A percentile compares a stretch with the other conserved stretches of the same genome.
Conservation (phyloP, 306 rosid genomes). For the Corylus heterophylla region DNA sequence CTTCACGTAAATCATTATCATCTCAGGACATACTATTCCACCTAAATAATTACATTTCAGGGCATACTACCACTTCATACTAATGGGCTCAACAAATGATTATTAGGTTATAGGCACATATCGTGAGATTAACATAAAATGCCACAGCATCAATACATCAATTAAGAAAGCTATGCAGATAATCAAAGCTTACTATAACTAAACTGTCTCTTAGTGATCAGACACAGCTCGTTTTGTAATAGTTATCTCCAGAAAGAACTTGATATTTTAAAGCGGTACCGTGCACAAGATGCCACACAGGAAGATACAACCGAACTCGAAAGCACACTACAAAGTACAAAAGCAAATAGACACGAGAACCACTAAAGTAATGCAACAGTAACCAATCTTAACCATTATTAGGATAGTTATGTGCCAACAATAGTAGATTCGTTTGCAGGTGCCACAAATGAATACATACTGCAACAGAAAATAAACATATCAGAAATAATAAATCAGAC, state of each 20-base stretch:
- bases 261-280: conserved; percentile 21
- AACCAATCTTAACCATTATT: conserved; percentile 12
- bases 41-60: background rate
- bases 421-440: conserved; percentile 2
- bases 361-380: conserved; percentile 19
- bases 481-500: conserved; percentile 37
- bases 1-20: conserved; percentile 5
- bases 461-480: conserved; percentile 15
- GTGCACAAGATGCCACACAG: conserved; percentile 22
- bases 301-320: conserved; percentile 15
- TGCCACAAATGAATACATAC: conserved; percentile 14
- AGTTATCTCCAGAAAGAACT: conserved; percentile 15
- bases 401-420: background rate
- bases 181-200: conserved; percentile 2
- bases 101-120: conserved; percentile 14
- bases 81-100: background rate
- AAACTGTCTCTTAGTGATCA: conserved; percentile 17
- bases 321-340: conserved; percentile 13
- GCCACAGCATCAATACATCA: conserved; percentile 1
- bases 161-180: conserved; percentile 11
- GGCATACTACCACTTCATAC: conserved; percentile 12
- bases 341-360: conserved; percentile 14
- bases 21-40: background rate
- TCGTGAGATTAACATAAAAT: background rate
- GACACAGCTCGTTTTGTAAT: conserved; percentile 1